phyloP scores from a whole-genome alignment of 208 protist species.

The Crithidia thermophila region DNA sequence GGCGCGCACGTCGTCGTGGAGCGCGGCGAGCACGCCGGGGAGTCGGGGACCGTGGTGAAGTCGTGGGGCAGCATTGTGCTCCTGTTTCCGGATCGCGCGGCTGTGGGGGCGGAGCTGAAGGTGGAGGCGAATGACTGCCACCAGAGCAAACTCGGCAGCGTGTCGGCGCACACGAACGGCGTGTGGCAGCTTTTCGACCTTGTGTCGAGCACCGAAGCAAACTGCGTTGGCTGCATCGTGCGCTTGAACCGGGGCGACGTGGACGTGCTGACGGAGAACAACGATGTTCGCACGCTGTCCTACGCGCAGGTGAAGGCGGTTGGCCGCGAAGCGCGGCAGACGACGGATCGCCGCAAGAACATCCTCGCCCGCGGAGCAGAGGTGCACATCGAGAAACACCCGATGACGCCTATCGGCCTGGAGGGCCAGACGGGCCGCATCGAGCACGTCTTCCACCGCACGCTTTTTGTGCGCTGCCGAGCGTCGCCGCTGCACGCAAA shows the following conservation, averaged over 20 bases:
- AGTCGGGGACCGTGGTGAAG: constrained; percentile 90
- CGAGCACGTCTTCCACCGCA: constrained; percentile 85
- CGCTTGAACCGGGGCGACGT: constrained; percentile 66
- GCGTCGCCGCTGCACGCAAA: constrained; percentile 72
- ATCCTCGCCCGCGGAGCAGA: constrained; percentile 71
- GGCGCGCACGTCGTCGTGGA: constrained; percentile 89
- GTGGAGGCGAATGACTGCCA: constrained; percentile 87
- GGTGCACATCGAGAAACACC: constrained; percentile 68
- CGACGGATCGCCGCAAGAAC: constrained; percentile 77
- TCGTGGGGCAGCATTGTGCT: constrained; percentile 68
- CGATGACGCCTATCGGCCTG: constrained; percentile 64
- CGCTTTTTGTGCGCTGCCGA: constrained; percentile 79
- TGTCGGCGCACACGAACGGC: constrained; percentile 66
- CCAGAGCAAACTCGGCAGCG: constrained; percentile 78
- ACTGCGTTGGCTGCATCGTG: constrained; percentile 78
- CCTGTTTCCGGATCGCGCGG: constrained; percentile 76
- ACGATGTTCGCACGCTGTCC: constrained; percentile 72
- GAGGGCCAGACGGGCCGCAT: constrained; percentile 78
- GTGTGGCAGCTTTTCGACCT: constrained; percentile 85
- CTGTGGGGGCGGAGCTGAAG: constrained; percentile 60
- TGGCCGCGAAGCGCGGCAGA: constrained; percentile 48
- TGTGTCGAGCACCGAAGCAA: constrained; percentile 68
- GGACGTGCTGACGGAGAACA: constrained; percentile 81
- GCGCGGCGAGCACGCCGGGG: constrained; percentile 74
- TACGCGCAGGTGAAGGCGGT: constrained; percentile 76